Base-by-base conservation (phyloP, 495 filamentous ascomycete genomes). In the Hypoxylon intermedium region DNA sequence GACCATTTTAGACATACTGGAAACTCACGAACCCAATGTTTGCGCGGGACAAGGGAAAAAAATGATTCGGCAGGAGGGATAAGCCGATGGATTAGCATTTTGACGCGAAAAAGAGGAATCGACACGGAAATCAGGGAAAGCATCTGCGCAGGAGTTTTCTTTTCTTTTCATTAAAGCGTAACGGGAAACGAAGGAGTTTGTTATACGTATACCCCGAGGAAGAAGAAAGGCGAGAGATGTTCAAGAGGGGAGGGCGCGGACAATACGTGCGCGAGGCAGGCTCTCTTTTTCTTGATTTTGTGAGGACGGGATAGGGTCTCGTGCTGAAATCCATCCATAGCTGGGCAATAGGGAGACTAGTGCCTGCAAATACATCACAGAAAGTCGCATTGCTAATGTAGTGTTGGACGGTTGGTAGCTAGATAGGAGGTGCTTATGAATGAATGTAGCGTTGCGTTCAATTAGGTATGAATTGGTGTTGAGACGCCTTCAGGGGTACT, bases 171-270 rank as follows among this genome's bases (percentile, higher is more conserved):
- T n/a, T 45, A 44, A 16, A 62, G 44, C 21, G 24, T 13, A 53
- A 42, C 33, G 46, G 50, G 50, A 51, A 55, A 51, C 31, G 50
- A 58, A 55, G 61, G 61, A 65, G 61, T 65, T 65, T 65, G 61
- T 60, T 65, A 65, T 65, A 65, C 61, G 54, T 65, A 65, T 65
- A 65, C 61, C 61, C 59, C 61, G 37, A 58, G 44, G 44, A 59
- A 23, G n/a, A 47, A 15, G 12, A 26, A 43, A 12, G 41, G 11
- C 9, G 23, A 23, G 36, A 18, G 26, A 34, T 7, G 9, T n/a
- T n/a, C n/a, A n/a, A n/a, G 43, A 11, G 28, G 34, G 31, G 26
- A 37, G 18, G 20, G 13, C 11, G 28, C 7, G 9, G 21, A 9
- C 37, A 47, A 12, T 19, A 48, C 18, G 9, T 15, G 6, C 11